These are phyloP conservation scores for Neopestalotiopsis sp. DNA, from an alignment of 2,329 filamentous ascomycete genomes.

Conservation along the genomic window DNA sequence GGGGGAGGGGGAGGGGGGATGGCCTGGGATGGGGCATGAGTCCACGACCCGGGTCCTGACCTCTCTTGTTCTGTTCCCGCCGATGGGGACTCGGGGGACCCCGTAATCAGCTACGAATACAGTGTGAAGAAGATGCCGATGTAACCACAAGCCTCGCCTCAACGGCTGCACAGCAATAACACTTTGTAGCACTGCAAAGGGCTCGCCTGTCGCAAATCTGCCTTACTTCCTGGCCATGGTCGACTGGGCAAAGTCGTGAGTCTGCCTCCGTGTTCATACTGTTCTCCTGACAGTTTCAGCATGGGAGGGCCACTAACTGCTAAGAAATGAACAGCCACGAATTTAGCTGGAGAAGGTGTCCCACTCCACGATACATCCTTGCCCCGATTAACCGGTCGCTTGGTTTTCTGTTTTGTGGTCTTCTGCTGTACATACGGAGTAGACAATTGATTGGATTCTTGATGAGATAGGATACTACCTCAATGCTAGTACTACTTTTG, in stretches of 20 bases:
- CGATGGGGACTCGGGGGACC: background rate
- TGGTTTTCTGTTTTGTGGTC: background rate
- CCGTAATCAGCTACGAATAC: background rate
- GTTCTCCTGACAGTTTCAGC: conserved; percentile 7
- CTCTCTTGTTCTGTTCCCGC: background rate
- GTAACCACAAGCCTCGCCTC: background rate
- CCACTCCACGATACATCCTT: conserved; percentile 6
- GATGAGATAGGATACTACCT: background rate
- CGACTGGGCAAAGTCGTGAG: background rate
- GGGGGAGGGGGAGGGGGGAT: background rate
- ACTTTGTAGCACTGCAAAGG: background rate
- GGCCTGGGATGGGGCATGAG: too few species aligned
- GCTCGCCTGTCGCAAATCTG: background rate
- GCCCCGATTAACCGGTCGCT: background rate
- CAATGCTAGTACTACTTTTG: background rate
- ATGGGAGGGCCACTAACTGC: conserved; percentile 5
- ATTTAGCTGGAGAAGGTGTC: conserved; percentile 7
- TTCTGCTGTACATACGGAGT: too few species aligned
- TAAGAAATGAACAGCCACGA: conserved; percentile 9
- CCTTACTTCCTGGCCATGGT: background rate
- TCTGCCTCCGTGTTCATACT: background rate
- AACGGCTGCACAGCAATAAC: background rate
- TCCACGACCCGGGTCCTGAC: background rate
- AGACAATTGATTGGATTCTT: too few species aligned
- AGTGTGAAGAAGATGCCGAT: background rate